These are phyloP conservation scores for Plasmodium vivax DNA, from an alignment of 169 alveolate species.

Conservation along the genomic window DNA sequence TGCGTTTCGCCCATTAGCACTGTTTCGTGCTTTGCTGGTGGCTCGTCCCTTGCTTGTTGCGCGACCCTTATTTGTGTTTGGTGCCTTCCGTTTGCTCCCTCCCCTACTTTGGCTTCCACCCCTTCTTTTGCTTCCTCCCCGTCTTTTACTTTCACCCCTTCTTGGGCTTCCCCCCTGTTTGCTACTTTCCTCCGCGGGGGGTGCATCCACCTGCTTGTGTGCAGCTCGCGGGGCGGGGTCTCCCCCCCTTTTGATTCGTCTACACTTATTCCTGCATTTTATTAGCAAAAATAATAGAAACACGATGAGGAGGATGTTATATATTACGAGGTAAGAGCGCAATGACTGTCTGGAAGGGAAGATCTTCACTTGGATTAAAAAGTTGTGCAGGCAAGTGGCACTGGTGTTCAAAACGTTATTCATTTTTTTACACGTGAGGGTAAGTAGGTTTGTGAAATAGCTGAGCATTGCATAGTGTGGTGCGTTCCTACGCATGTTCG, in stretches of 20 bases:
- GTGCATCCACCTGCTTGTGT: neutral
- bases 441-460: conserved; percentile 6
- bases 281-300: conserved; percentile 23
- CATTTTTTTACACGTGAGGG: conserved; percentile 14
- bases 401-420: neutral
- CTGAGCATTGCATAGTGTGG: neutral
- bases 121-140: neutral
- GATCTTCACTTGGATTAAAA: neutral
- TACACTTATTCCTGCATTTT: neutral
- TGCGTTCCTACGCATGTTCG: neutral
- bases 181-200: neutral
- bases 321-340: neutral
- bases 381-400: neutral
- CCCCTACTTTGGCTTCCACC: neutral
- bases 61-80: neutral
- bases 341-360: neutral
- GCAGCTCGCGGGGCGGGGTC: neutral
- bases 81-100: neutral
- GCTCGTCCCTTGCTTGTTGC: neutral
- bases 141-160: neutral
- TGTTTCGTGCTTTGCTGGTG: neutral
- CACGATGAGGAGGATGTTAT: neutral
- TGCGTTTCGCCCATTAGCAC: neutral
- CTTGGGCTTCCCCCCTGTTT: neutral
- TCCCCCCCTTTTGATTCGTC: neutral